Evolutionary conservation across 1,284 basidiomycete species (phyloP), one percentile per base, ranked within the genome.

Genomic region (Austropuccinia psidii): DNA sequence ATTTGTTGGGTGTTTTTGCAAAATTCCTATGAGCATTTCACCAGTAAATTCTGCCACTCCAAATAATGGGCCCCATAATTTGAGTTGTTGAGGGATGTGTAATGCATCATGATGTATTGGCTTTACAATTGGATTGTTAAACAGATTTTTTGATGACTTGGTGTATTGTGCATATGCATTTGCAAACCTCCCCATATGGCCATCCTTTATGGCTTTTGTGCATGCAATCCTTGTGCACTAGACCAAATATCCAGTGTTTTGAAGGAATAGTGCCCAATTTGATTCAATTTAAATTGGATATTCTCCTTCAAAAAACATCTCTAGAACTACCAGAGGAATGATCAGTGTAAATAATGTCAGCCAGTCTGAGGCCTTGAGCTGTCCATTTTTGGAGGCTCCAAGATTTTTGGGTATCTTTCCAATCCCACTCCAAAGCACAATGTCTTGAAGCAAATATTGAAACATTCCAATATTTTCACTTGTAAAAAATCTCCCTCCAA

Each of bases 91-190:
- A 27, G 75, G 75, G 43, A 75, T 75, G 39, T 75, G 75, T 9
- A 61, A 50, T 17, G 73, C 75, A 60, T 66, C 75, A 55, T 75
- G 75, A 65, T 75, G 75, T 55, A 75, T 75, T 27, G 75, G 75
- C 41, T 67, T 62, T 11, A 57, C 39, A 13, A 29, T 54, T n/a
- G 45, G 49, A 31, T 68, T 33, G 2, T 58, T 33, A 61, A 66
- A 75, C 4, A 74, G 52, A 13, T 39, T 27, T 49, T 47, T 60
- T 54, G 54, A 72, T 37, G 67, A 41, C 69, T 69, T 49, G 17
- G 27, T 37, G 39, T 68, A 75, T 4, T 5, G 17, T 29, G 68
- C 15, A 73, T 69, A 69, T 15, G 45, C 27, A 27, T 15, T 29
- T 68, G 5, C 52, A 31, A 74, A 67, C 31, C 15, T 67, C 5